Percentiles rank a stretch among this genome's conserved stretches.
phyloP scores from a whole-genome alignment of 2,329 filamentous ascomycete genomes.

The Lecanicillium sp. region DNA sequence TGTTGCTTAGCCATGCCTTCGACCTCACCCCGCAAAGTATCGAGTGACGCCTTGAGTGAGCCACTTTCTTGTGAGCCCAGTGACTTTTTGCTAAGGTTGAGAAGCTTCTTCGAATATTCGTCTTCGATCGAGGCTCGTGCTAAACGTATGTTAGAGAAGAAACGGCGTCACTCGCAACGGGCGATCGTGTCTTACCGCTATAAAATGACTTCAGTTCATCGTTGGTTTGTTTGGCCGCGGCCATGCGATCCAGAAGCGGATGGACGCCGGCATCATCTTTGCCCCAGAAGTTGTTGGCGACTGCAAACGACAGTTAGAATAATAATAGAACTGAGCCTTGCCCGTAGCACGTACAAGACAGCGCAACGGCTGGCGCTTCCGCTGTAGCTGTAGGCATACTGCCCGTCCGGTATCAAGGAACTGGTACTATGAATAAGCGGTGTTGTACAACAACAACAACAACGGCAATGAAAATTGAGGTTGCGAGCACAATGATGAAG shows the following conservation, averaged over 20 bases:
- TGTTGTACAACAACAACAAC: background rate
- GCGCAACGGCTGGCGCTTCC: slow-evolving; percentile 58
- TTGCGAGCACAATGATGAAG: background rate
- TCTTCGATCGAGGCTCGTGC: slow-evolving; percentile 93
- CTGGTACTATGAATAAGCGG: background rate
- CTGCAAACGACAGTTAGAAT: slow-evolving; percentile 38
- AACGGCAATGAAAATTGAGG: background rate
- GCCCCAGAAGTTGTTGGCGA: slow-evolving; percentile 99
- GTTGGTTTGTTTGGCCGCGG: slow-evolving; percentile 85
- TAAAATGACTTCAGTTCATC: slow-evolving; percentile 95
- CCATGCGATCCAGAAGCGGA: slow-evolving; percentile 90
- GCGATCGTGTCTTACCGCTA: slow-evolving; percentile 47
- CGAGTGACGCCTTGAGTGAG: slow-evolving; percentile 75
- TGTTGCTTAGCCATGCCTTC: slow-evolving; percentile 94
- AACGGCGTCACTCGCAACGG: too few species aligned
- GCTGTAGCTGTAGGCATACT: slow-evolving; percentile 55
- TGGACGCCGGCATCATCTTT: slow-evolving; percentile 95
- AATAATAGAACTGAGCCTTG: background rate
- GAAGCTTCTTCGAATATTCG: slow-evolving; percentile 85
- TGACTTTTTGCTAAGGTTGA: slow-evolving; percentile 79
- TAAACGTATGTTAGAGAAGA: slow-evolving; percentile 24
- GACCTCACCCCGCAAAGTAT: slow-evolving; percentile 81
- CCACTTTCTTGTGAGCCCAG: slow-evolving; percentile 84
- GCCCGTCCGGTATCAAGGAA: slow-evolving; percentile 3
- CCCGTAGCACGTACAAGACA: slow-evolving; percentile 50